Evolutionary conservation across 257 asterid species (phyloP).

Genomic region (Solanum ossicruentum): DNA sequence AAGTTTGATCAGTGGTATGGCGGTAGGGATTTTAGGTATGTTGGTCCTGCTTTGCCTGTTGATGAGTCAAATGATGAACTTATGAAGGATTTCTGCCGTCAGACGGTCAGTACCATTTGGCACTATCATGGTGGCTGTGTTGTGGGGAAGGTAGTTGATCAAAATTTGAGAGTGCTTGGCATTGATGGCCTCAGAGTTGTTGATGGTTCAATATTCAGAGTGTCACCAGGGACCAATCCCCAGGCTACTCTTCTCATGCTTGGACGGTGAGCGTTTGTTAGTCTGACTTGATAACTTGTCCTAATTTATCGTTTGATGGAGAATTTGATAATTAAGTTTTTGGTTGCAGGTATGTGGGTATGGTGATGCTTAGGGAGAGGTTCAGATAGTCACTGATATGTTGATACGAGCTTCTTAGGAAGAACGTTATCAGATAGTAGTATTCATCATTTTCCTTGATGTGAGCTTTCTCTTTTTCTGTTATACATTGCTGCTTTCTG

Average conservation of each 20-base stretch:
- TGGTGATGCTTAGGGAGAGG: conserved; percentile 51
- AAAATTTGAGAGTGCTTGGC: conserved; percentile 44
- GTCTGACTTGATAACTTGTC: not conserved
- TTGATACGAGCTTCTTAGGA: not conserved
- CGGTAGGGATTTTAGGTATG: conserved; percentile 45
- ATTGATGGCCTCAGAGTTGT: conserved; percentile 52
- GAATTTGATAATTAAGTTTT: not conserved
- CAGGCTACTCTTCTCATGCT: conserved; percentile 89
- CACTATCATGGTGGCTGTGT: conserved; percentile 95
- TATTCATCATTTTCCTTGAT: not conserved
- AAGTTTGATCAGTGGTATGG: conserved; percentile 52
- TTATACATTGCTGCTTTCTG: not conserved
- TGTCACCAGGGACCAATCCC: conserved; percentile 93
- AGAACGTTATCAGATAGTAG: not conserved
- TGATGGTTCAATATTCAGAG: conserved; percentile 56
- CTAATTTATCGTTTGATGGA: not conserved
- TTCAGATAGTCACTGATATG: conserved; percentile 2
- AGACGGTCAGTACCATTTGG: conserved; percentile 84
- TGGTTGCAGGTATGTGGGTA: conserved; percentile 47
- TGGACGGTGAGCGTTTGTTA: conserved; percentile 37
- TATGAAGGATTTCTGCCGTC: conserved; percentile 64
- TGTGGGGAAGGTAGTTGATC: conserved; percentile 66
- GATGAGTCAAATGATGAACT: conserved; percentile 35
- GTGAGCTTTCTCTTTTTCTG: not conserved
- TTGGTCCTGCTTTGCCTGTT: conserved; percentile 55